These are phyloP conservation scores for Saccharomycopsis sp. DNA, from an alignment of 805 yeast genomes.

Conservation along the genomic window DNA sequence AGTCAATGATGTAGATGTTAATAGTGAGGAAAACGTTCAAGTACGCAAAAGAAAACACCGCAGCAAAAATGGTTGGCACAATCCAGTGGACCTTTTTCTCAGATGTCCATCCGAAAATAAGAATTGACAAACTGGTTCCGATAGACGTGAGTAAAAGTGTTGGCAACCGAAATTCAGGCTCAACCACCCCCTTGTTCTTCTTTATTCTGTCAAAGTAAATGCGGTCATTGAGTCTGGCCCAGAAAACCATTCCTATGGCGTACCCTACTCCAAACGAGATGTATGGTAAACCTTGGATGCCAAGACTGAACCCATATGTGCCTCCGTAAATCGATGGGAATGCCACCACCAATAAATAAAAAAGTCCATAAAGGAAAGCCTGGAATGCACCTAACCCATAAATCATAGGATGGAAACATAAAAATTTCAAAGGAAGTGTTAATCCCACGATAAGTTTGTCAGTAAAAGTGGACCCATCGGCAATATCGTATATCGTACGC, in stretches of 20 bases:
- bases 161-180: constrained; percentile 58
- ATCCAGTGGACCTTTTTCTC: constrained; percentile 50
- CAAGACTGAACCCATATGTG: constrained; percentile 40
- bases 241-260: constrained; percentile 40
- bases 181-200: constrained; percentile 44
- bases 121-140: constrained; percentile 50
- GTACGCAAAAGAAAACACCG: constrained; percentile 52
- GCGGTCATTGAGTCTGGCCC: constrained; percentile 39
- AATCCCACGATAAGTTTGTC: constrained; percentile 30
- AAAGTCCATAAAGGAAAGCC: constrained; percentile 62
- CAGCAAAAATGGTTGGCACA: constrained; percentile 55
- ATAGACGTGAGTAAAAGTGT: constrained; percentile 43
- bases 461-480: constrained; percentile 39
- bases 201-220: constrained; percentile 33
- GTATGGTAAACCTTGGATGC: constrained; percentile 53
- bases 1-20: constrained; percentile 61
- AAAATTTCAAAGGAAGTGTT: constrained; percentile 46
- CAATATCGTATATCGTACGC: constrained; percentile 55
- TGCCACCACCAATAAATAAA: constrained; percentile 55
- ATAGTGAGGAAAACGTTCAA: constrained; percentile 42
- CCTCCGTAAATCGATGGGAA: constrained; percentile 48
- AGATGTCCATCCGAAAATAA: constrained; percentile 72
- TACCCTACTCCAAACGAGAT: constrained; percentile 52
- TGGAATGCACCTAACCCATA: constrained; percentile 54
- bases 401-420: constrained; percentile 56